Conservation (phyloP, 495 filamentous ascomycete genomes). For the Coniosporium apollinis region DNA sequence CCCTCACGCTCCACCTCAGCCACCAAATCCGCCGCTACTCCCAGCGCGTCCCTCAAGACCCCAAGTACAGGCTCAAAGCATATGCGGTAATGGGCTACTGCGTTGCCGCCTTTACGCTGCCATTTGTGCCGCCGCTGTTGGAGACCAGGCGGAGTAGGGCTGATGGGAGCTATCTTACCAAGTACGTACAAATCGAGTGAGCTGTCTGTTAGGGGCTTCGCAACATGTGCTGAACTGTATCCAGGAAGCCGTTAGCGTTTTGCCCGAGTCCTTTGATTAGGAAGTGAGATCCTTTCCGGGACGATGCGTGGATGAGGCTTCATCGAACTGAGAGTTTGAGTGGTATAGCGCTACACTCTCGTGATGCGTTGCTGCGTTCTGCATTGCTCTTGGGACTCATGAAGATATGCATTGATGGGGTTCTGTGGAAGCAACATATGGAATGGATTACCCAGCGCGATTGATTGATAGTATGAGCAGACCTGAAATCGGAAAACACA, state of each 20-base stretch:
- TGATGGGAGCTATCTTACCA: slow-evolving; percentile 1
- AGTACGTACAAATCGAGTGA: not conserved
- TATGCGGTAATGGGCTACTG: slow-evolving; percentile 10
- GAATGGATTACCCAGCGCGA: not conserved
- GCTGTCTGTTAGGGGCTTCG: too few species aligned
- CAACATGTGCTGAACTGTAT: too few species aligned
- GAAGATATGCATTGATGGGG: too few species aligned
- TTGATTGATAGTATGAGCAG: not conserved
- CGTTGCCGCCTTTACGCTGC: slow-evolving; percentile 5
- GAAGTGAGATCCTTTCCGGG: slow-evolving; percentile 1
- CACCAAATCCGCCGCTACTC: slow-evolving; percentile 8
- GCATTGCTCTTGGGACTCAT: too few species aligned
- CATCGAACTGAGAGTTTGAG: not conserved
- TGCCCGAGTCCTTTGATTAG: not conserved
- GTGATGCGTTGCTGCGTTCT: too few species aligned
- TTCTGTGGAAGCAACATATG: too few species aligned
- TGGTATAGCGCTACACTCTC: not conserved
- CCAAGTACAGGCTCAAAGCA: slow-evolving; percentile 2
- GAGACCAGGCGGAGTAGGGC: slow-evolving; percentile 1
- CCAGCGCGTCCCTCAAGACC: slow-evolving; percentile 2
- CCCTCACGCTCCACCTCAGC: too few species aligned
- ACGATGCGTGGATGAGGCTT: not conserved
- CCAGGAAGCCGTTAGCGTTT: not conserved
- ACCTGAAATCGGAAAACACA: not conserved
- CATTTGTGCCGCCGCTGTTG: not conserved